These are phyloP conservation scores for Saccharomycopsis amapae DNA, from an alignment of 805 yeast genomes.

Conservation along the genomic window DNA sequence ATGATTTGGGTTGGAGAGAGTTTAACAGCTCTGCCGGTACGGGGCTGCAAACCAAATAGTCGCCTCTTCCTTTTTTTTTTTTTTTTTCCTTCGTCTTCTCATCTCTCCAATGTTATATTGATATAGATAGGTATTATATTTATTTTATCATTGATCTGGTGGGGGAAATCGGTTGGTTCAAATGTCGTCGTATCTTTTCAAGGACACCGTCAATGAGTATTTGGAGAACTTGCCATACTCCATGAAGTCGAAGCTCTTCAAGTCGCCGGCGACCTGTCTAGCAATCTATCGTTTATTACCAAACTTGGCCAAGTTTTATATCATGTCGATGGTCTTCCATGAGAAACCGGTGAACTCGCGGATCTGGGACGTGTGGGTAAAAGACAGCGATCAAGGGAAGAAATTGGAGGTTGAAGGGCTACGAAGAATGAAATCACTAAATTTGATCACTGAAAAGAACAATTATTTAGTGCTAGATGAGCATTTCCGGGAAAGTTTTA, in stretches of 20 bases:
- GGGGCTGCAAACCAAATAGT: too few species aligned
- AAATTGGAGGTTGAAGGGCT: conserved; percentile 63
- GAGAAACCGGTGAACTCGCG: conserved; percentile 62
- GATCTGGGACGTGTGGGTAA: conserved; percentile 72
- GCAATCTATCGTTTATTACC: conserved; percentile 90
- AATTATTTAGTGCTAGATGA: conserved; percentile 54
- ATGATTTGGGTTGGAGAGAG: background rate
- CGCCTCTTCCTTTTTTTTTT: too few species aligned
- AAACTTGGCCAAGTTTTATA: conserved; percentile 78
- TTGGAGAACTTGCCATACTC: conserved; percentile 83
- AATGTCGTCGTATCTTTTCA: conserved; percentile 38
- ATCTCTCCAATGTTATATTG: too few species aligned
- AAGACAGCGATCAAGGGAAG: conserved; percentile 39
- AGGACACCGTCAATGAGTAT: conserved; percentile 77
- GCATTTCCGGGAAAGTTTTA: conserved; percentile 65
- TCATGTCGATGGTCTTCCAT: conserved; percentile 80
- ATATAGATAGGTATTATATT: background rate
- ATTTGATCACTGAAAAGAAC: conserved; percentile 57
- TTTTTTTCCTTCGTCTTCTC: too few species aligned
- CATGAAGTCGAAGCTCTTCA: conserved; percentile 76
- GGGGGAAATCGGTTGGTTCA: too few species aligned
- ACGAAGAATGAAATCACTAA: conserved; percentile 67
- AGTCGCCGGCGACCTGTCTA: conserved; percentile 87
- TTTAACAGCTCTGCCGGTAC: too few species aligned
- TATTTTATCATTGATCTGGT: background rate